Evolutionary conservation across 2,329 filamentous ascomycete genomes (phyloP), one percentile per base, ranked within the genome.

Genomic region (Aspergillus thermomutatus): DNA sequence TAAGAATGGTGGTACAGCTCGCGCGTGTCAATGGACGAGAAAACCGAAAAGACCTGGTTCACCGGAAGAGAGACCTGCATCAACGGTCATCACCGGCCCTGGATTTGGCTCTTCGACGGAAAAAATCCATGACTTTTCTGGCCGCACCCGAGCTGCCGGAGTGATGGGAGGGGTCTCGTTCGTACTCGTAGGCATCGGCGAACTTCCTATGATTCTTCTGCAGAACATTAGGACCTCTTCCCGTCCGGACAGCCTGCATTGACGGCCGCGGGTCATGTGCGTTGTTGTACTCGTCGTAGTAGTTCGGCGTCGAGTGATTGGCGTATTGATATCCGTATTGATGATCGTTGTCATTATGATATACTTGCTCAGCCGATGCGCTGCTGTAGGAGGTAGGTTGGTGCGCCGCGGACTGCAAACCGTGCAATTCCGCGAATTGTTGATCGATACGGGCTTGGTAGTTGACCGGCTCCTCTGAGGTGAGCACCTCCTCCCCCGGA

Each of bases 51-150:
- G 37, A 54, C 23, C 14, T 17, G 14, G 6, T 34, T 17, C 31
- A 34, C 5, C 4, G 11, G 11, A 34, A 6, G 14, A 34, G 14
- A 37, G 31, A 37, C 31, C 5, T 7, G 31, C n/a, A 54, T 28
- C 46, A 75, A 55, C 69, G 72, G 48, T 77, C 74, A 37, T 77
- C 75, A 28, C 73, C 77, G 55, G 82, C 84, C 69, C 89, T 82
- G 65, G 87, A 90, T 77, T 88, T 91, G 55, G 90, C 91, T 71
- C 92, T 85, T 72, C 92, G 84, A 66, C 94, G 84, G 80, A 99
- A 99, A 75, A 97, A 96, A 77, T 99, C 93, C 92, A 99, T 97
- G 41, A 99, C 94, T 70, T 91, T 87, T 72, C 92, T 88, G 14
- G 92, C 92, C 3, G 92, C 90, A 55, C 91, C 91, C 62, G 87